These are phyloP conservation scores for Mucor racemosus DNA, from an alignment of 371 early-diverging fungal genomes.

Conservation along the genomic window DNA sequence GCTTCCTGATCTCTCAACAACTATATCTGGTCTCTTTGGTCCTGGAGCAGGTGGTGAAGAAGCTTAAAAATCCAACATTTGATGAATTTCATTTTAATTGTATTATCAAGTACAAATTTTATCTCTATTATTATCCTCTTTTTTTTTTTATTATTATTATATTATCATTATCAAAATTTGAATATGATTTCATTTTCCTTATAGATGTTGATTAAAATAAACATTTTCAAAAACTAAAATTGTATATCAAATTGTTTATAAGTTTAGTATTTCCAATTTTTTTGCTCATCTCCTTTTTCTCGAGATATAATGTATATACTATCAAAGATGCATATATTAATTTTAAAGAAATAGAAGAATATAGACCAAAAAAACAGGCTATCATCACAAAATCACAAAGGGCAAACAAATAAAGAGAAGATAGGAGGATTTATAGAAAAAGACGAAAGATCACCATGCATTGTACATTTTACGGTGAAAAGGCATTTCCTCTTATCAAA, in stretches of 20 bases:
- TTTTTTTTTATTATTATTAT: constrained; percentile 1
- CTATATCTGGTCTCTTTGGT: neutral
- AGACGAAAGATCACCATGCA: neutral
- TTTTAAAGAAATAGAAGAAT: neutral
- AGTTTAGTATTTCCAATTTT: neutral
- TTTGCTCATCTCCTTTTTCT: neutral
- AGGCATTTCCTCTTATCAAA: neutral
- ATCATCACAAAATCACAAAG: neutral
- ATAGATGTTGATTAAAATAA: constrained; percentile 3
- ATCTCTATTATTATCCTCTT: neutral
- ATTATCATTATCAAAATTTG: too few species aligned
- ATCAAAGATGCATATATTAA: neutral
- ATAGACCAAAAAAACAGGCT: neutral
- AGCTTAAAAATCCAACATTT: neutral
- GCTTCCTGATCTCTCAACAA: neutral
- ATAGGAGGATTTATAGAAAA: neutral
- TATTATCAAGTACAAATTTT: constrained; percentile 1
- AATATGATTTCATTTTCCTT: neutral
- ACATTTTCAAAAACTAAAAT: neutral
- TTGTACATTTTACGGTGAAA: neutral
- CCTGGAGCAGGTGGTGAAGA: neutral
- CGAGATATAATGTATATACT: neutral
- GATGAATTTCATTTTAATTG: neutral
- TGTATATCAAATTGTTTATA: too few species aligned
- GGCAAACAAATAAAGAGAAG: neutral